These are phyloP conservation scores for Zoysia matrella DNA, from an alignment of 202 grass and related monocot species.

Conservation along the genomic window DNA sequence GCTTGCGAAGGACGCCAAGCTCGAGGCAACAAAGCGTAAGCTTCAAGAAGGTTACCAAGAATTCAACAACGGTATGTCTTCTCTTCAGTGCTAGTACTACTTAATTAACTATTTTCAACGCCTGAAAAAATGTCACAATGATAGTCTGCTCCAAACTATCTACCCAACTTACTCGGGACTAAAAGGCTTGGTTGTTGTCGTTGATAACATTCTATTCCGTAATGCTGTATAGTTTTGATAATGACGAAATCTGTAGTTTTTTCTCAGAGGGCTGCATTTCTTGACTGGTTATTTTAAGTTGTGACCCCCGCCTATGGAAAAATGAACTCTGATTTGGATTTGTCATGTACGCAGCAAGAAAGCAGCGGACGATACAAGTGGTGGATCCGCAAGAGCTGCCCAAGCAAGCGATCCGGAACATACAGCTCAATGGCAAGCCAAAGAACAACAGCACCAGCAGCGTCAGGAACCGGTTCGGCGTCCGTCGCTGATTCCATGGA, in stretches of 20 bases:
- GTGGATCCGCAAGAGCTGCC: constrained; percentile 67
- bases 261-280: background rate
- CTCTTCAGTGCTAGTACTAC: background rate
- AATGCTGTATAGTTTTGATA: background rate
- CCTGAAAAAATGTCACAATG: background rate
- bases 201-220: too few relatives aligned
- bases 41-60: constrained; percentile 76
- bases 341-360: constrained; percentile 54
- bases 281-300: background rate
- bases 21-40: constrained; percentile 58
- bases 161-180: too few relatives aligned
- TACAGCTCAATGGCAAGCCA: constrained; percentile 32
- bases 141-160: background rate
- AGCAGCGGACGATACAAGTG: constrained; percentile 58
- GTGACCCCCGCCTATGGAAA: background rate
- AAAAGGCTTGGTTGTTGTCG: too few relatives aligned
- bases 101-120: background rate
- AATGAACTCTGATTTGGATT: background rate
- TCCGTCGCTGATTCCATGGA: constrained; percentile 17
- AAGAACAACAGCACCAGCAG: constrained; percentile 29
- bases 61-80: constrained; percentile 50
- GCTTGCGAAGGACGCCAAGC: constrained; percentile 49
- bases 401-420: constrained; percentile 49
- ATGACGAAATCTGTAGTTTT: background rate
- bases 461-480: constrained; percentile 21